These are phyloP conservation scores for Aristolochia contorta DNA, from an alignment of 164 flowering plant genomes.

Conservation along the genomic window DNA sequence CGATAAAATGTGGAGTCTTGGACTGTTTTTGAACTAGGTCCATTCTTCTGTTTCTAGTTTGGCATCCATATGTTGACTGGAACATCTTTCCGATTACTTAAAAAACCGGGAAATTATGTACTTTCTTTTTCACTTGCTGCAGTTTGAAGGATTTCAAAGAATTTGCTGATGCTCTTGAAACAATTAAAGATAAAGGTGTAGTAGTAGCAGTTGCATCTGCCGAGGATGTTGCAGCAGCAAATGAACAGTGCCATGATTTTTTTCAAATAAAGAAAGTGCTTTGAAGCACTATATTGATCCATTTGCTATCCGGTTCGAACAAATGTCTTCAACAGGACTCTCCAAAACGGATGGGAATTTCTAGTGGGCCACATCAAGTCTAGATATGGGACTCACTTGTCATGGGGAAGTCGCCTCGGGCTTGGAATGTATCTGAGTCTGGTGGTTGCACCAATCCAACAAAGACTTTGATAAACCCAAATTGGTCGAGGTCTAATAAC, in stretches of 20 bases:
- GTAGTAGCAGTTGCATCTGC: constrained; percentile 86
- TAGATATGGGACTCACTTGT: too few species aligned
- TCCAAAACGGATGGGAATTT: too few species aligned
- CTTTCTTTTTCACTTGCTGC: constrained; percentile 1
- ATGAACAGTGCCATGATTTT: constrained; percentile 49
- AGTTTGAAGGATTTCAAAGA: constrained; percentile 77
- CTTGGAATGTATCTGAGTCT: too few species aligned
- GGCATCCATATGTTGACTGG: neutral
- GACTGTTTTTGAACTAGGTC: neutral
- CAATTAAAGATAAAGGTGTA: constrained; percentile 72
- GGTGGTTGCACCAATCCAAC: too few species aligned
- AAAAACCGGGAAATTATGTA: too few species aligned
- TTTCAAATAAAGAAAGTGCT: constrained; percentile 67
- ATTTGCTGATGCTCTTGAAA: constrained; percentile 63
- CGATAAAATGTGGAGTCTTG: neutral
- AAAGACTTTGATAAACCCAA: too few species aligned
- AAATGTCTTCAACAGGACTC: too few species aligned
- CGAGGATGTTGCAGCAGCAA: constrained; percentile 72
- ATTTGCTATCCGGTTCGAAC: too few species aligned
- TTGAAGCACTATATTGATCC: constrained; percentile 8
- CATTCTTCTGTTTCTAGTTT: neutral
- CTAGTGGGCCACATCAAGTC: too few species aligned
- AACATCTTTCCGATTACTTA: too few species aligned
- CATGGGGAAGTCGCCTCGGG: too few species aligned
- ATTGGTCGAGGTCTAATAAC: too few species aligned